Evolutionary conservation across 306 rosid genomes (phyloP).

Genomic region (Dicorynia guianensis): DNA sequence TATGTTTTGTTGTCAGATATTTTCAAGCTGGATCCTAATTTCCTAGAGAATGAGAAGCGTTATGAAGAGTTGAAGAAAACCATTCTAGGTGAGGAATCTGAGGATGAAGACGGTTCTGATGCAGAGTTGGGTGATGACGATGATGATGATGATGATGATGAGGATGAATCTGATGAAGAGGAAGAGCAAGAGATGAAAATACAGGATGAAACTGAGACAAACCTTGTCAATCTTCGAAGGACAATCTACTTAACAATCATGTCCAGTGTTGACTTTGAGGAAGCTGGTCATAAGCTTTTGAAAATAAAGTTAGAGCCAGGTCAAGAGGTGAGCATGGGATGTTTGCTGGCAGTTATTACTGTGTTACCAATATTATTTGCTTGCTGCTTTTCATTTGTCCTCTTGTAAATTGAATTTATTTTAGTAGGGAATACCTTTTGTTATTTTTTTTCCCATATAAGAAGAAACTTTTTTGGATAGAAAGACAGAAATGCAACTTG

Average conservation of each 20-base stretch:
- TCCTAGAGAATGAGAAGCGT: conserved; percentile 75
- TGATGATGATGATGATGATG: conserved; percentile 59
- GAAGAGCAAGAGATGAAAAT: conserved; percentile 80
- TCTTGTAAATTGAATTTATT: background rate
- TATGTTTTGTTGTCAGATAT: conserved; percentile 59
- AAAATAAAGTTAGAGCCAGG: conserved; percentile 98
- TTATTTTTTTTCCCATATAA: too few relatives aligned
- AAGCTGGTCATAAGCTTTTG: conserved; percentile 96
- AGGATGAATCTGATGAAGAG: conserved; percentile 68
- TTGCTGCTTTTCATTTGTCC: background rate
- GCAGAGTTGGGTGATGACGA: conserved; percentile 71
- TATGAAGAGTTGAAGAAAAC: conserved; percentile 85
- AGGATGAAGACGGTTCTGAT: conserved; percentile 77
- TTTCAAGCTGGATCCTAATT: conserved; percentile 81
- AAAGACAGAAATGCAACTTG: too few relatives aligned
- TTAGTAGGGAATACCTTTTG: background rate
- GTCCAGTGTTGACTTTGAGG: conserved; percentile 98
- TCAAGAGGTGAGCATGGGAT: conserved; percentile 75
- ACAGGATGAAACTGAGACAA: conserved; percentile 91
- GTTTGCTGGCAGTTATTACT: conserved; percentile 26
- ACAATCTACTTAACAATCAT: conserved; percentile 92
- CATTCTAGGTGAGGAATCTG: conserved; percentile 90
- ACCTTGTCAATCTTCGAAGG: conserved; percentile 86
- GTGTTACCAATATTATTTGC: conserved; percentile 22
- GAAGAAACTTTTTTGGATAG: too few relatives aligned